Evolutionary conservation across 148 eudicot species (phyloP).

Genomic region (Camellia sinensis): DNA sequence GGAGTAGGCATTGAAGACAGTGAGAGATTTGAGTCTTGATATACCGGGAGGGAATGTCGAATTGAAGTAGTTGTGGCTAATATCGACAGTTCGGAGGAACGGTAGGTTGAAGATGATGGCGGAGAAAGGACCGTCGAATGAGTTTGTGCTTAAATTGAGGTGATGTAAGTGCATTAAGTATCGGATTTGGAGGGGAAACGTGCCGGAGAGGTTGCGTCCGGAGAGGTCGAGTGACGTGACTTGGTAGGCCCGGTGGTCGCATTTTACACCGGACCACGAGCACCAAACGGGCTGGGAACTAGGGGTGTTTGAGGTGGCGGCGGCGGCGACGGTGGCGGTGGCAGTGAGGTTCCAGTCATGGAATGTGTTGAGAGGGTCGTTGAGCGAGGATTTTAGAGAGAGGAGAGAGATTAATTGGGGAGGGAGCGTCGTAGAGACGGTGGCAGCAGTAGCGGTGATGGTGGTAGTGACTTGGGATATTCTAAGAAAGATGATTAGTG

Average conservation of each 20-base stretch:
- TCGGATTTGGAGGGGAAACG: constrained; percentile 41
- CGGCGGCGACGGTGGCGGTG: constrained; percentile 16
- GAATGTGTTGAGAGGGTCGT: constrained; percentile 61
- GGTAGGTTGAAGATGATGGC: constrained; percentile 47
- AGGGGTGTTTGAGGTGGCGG: constrained; percentile 13
- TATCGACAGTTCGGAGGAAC: constrained; percentile 58
- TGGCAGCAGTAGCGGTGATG: background rate
- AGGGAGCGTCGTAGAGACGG: constrained; percentile 32
- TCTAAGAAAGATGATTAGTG: constrained; percentile 3
- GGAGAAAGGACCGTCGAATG: constrained; percentile 50
- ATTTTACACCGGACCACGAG: constrained; percentile 75
- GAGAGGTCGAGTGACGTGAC: constrained; percentile 66
- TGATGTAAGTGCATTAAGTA: constrained; percentile 40
- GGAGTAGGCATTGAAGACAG: constrained; percentile 56
- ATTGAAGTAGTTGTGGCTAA: constrained; percentile 63
- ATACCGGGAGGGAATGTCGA: constrained; percentile 67
- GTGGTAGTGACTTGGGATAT: background rate
- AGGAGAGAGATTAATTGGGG: constrained; percentile 50
- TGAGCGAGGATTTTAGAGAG: constrained; percentile 61
- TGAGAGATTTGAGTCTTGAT: constrained; percentile 50
- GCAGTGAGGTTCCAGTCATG: constrained; percentile 56
- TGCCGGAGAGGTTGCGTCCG: constrained; percentile 63
- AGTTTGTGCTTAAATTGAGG: constrained; percentile 62
- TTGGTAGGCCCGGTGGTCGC: constrained; percentile 32
- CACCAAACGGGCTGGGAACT: constrained; percentile 54